These are phyloP conservation scores for Kokia cookei DNA, from an alignment of 441 rosid species.

Conservation along the genomic window DNA sequence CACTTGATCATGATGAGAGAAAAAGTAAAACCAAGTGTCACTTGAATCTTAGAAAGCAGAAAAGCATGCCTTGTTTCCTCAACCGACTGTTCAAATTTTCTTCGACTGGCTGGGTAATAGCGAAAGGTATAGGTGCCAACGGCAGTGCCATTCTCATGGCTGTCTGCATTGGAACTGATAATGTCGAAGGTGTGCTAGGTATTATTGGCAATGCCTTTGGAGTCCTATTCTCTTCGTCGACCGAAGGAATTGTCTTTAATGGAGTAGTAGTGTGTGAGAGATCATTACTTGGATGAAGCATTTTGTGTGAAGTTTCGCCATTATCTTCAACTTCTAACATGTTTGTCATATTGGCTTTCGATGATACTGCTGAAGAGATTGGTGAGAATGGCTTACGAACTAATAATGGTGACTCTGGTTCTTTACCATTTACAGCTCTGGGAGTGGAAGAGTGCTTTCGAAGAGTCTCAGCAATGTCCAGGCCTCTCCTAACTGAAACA, in stretches of 20 bases:
- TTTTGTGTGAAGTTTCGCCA: conserved; percentile 27
- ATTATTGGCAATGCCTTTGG: conserved; percentile 48
- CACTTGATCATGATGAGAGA: too few relatives aligned
- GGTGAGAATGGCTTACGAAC: conserved; percentile 90
- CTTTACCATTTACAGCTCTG: conserved; percentile 23
- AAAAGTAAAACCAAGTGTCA: neutral
- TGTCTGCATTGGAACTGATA: conserved; percentile 73
- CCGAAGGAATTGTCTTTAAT: conserved; percentile 21
- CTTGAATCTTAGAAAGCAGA: conserved; percentile 29
- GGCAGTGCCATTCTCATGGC: conserved; percentile 44
- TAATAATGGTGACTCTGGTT: conserved; percentile 58
- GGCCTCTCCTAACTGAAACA: conserved; percentile 68
- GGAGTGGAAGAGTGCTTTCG: conserved; percentile 48
- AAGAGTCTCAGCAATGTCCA: conserved; percentile 58
- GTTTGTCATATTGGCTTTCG: conserved; percentile 39
- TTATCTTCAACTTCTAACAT: conserved; percentile 22
- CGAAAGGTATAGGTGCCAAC: conserved; percentile 11
- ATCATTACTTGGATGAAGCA: conserved; percentile 17
- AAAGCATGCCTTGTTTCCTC: conserved; percentile 84
- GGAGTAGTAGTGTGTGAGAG: conserved; percentile 40
- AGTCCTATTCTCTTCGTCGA: conserved; percentile 58
- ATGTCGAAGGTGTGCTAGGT: conserved; percentile 67
- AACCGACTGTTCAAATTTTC: conserved; percentile 70
- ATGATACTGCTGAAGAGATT: conserved; percentile 42
- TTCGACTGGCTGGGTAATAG: conserved; percentile 26